Evolutionary conservation across 2,329 filamentous ascomycete species (phyloP).

Genomic region (Intubia oerlemansii): DNA sequence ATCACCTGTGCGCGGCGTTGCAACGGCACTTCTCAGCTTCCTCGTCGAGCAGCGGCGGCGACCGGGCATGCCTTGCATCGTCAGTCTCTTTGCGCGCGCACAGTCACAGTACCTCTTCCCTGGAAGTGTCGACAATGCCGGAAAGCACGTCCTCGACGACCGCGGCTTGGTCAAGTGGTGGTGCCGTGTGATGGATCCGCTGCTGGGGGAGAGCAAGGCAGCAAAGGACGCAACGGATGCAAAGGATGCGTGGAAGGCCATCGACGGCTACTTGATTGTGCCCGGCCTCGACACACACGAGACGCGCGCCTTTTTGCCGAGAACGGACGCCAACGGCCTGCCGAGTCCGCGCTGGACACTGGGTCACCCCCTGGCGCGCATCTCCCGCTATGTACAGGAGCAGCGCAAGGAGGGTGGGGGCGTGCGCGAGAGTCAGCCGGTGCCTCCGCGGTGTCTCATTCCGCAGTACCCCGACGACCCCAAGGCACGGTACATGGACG

Average conservation of each 20-base stretch:
- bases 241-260: constrained; percentile 19
- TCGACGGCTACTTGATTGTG: background rate
- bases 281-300: background rate
- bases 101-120: constrained; percentile 93
- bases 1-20: constrained; percentile 56
- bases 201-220: too few relatives aligned
- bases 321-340: constrained; percentile 16
- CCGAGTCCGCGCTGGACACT: constrained; percentile 43
- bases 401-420: too few relatives aligned
- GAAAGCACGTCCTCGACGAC: constrained; percentile 85
- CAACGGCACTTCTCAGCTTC: constrained; percentile 54
- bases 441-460: constrained; percentile 66
- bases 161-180: constrained; percentile 86
- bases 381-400: constrained; percentile 29
- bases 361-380: constrained; percentile 44
- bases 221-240: constrained; percentile 10
- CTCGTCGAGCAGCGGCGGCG: constrained; percentile 47
- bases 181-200: constrained; percentile 67
- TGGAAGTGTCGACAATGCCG: constrained; percentile 62
- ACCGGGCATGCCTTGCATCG: constrained; percentile 43
- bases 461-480: constrained; percentile 90
- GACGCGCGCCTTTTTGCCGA: background rate
- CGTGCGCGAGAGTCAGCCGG: constrained; percentile 18
- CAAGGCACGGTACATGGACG: constrained; percentile 72
- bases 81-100: constrained; percentile 80